Base-by-base conservation (phyloP, 2,329 filamentous ascomycete genomes). In the Penicillium sp. region DNA sequence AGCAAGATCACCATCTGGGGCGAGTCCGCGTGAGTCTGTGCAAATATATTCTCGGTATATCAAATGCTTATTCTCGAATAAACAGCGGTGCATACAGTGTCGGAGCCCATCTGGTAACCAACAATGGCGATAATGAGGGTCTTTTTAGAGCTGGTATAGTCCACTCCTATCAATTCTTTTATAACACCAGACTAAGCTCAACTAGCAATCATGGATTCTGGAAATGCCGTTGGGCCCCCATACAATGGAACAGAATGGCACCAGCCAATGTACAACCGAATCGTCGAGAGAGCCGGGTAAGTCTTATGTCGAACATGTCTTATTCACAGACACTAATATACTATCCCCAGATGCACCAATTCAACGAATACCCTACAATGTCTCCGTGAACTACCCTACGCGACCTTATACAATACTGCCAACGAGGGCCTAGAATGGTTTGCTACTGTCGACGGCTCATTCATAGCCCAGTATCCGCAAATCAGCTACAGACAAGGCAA, bases 401-500 rank as follows among this genome's bases (percentile, higher is more conserved):
- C 57, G 7, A 58, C 53, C 0, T 34, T 71, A 10, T 71, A 71
- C 34, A 50, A 39, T 15, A 50, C 53, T 4, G 69, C 69, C 25
- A 65, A 64, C 36, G 66, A 67, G 52, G 65, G 63, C 0, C 58
- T 70, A 2, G 69, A 71, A 40, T 71, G 69, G 69, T 71, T 71
- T 45, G 78, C 78, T 4, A 73, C 78, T 11, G 66, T 84, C 51
- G 85, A 87, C 60, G 81, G 80, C 11, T 80, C 83, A 59, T 81
- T 87, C 62, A 78, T 87, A 43, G 72, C 76, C 7, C 77, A 80
- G 19, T 82, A 79, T 54, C 80, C 79, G 1, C 81, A 81, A 5
- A 72, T 79, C 10, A 84, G 87, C 63, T 75, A 89, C 13, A 74
- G 72, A 1, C 66, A 79, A 7, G 86, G 85, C 34, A 80, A 80